phyloP scores from a whole-genome alignment of 1,284 basidiomycete genomes.

The Phellinidium pouzarii region DNA sequence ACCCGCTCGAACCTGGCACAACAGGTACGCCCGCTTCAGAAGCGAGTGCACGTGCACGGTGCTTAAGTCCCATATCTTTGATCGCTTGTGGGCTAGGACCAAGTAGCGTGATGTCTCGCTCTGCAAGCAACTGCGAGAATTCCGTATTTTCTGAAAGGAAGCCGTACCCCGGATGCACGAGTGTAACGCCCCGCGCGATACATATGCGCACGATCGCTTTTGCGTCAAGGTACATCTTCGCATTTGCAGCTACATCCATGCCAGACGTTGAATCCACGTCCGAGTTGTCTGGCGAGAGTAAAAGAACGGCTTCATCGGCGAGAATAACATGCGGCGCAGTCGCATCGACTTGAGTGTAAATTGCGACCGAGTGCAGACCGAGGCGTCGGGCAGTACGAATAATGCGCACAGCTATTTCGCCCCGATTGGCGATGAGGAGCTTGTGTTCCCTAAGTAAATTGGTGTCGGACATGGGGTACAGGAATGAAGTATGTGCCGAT shows the following conservation, averaged over 20 bases:
- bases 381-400: constrained; percentile 46
- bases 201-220: constrained; percentile 40
- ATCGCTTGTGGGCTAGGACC: constrained; percentile 54
- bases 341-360: constrained; percentile 51
- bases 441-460: constrained; percentile 25
- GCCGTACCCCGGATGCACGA: constrained; percentile 62
- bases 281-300: constrained; percentile 24
- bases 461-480: not conserved
- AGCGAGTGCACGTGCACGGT: constrained; percentile 49
- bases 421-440: constrained; percentile 43
- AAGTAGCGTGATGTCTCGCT: constrained; percentile 50
- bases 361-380: constrained; percentile 40
- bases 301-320: constrained; percentile 41
- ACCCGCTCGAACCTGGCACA: constrained; percentile 50
- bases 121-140: constrained; percentile 45
- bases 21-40: constrained; percentile 42
- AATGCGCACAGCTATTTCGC: constrained; percentile 51
- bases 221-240: constrained; percentile 38
- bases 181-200: constrained; percentile 38
- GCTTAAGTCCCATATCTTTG: constrained; percentile 55
- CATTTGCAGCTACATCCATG: constrained; percentile 26
- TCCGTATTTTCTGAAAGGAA: constrained; percentile 61
- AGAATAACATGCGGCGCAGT: constrained; percentile 47
- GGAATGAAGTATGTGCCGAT: not conserved
- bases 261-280: constrained; percentile 20